Conservation (phyloP, 176 grass and related monocot genomes). For the Metroxylon sagu region DNA sequence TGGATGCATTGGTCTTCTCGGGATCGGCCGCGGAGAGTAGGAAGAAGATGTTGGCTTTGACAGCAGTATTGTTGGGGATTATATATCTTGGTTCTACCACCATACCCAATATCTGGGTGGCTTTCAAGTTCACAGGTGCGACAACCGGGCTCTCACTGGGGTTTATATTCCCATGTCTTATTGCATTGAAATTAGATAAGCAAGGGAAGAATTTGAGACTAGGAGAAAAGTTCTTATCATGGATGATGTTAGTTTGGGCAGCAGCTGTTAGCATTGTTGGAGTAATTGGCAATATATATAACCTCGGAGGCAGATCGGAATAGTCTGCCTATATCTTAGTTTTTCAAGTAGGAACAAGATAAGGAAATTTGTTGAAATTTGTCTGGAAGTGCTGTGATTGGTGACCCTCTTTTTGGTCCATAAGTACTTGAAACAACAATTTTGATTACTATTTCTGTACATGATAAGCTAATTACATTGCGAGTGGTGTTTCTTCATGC, state of each 20-base stretch:
- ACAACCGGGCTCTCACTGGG: constrained; percentile 77
- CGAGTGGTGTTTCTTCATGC: too few relatives aligned
- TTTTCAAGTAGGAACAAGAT: too few relatives aligned
- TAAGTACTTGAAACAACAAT: too few relatives aligned
- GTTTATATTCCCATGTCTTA: constrained; percentile 81
- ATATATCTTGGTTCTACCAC: constrained; percentile 80
- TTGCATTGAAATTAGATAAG: constrained; percentile 68
- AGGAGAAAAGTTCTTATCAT: constrained; percentile 44
- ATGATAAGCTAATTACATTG: too few relatives aligned
- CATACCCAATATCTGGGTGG: constrained; percentile 97
- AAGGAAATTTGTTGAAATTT: too few relatives aligned
- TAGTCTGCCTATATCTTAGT: background rate
- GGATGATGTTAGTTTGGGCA: constrained; percentile 56
- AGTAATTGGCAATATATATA: constrained; percentile 76
- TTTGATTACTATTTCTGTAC: too few relatives aligned
- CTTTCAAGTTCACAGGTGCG: constrained; percentile 91
- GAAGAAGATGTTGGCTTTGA: constrained; percentile 62
- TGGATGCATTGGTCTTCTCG: constrained; percentile 59
- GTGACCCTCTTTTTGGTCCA: too few relatives aligned
- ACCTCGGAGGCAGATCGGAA: constrained; percentile 52
- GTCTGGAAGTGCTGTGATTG: too few relatives aligned
- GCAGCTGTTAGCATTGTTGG: constrained; percentile 56
- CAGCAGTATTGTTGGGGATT: constrained; percentile 52
- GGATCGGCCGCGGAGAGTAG: constrained; percentile 34
- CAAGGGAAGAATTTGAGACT: constrained; percentile 45